Conservation (phyloP, 148 eudicot species). For the Selenicereus undatus region DNA sequence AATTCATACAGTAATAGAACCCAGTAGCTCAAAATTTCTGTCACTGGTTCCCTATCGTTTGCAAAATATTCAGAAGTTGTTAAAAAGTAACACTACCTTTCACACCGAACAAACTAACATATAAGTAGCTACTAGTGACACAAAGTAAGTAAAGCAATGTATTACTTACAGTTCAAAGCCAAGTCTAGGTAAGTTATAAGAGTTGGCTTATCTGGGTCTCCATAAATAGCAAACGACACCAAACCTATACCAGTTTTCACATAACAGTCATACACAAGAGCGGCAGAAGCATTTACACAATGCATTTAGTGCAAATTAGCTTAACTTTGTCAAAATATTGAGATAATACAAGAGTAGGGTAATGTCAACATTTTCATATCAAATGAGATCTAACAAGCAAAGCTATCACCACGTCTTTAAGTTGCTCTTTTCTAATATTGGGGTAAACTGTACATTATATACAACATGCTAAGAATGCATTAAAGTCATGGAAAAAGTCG, state of each 20-base stretch:
- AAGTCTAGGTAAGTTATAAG: conserved; percentile 88
- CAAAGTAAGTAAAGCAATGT: background rate
- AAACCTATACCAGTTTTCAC: conserved; percentile 64
- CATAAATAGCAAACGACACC: conserved; percentile 66
- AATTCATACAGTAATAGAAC: background rate
- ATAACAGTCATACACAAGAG: conserved; percentile 58
- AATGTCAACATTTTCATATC: background rate
- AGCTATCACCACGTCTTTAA: background rate
- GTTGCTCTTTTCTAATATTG: background rate
- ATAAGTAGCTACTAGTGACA: background rate
- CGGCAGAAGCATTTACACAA: background rate
- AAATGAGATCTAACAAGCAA: conserved; percentile 1
- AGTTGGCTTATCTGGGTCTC: conserved; percentile 87
- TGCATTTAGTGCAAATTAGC: conserved; percentile 1
- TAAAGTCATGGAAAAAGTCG: background rate
- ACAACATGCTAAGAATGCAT: background rate
- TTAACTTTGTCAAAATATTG: background rate
- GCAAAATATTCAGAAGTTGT: background rate
- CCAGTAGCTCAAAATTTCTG: conserved; percentile 5
- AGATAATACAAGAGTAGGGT: background rate
- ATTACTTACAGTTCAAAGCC: conserved; percentile 73
- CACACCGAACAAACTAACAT: background rate
- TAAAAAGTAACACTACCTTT: conserved; percentile 4
- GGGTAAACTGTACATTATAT: background rate
- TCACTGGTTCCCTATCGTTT: conserved; percentile 2